Evolutionary conservation across 805 yeast genomes (phyloP), one percentile per base, ranked within the genome.

Genomic region (Kregervanrija delftensis): DNA sequence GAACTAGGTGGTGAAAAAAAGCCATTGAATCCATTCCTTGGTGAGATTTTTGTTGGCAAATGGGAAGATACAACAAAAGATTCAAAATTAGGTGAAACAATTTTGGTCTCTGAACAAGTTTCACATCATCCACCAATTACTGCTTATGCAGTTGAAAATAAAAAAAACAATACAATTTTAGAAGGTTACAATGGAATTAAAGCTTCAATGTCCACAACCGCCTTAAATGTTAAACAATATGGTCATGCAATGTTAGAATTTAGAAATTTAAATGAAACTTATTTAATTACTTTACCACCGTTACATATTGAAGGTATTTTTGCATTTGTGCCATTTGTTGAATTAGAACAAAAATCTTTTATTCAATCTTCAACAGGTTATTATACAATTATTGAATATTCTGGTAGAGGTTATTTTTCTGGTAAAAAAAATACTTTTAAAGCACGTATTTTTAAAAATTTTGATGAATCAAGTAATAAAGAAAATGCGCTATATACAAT

Each of bases 91-190:
- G 96, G 96, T 36, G 95, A 86, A 49, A 86, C 96, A 22, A 66
- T 79, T 11, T 70, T 91, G 41, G 59, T 88, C 44, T 79, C 90
- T 51, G 99, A 93, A 66, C 99, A 93, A 67, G 97, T 93, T 11
- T 81, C 90, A 49, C 99, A 93, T 67, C 99, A 93, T 64, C 99
- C 99, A 13, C 98, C 99, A 22, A 83, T 86, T 33, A 90, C 98
- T n/a, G 97, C 93, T 6, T 93, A 89, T 61, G 77, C 89, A 37
- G 76, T 93, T 45, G 68, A 77, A 58, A 89, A 89, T 61, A 85
- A 81, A 50, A 77, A 79, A 56, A 74, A 83, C 62, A 74, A 81
- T 32, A 82, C 83, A 22, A 66, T 70, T 36, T 70, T 89, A 50
- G 86, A 90, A 64, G 99, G 99, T 43, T 91, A 87, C 68, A 90